Percentiles rank a stretch among this genome's conserved stretches.
phyloP scores from a whole-genome alignment of 1,284 basidiomycete genomes.

The Xanthoconium separans region DNA sequence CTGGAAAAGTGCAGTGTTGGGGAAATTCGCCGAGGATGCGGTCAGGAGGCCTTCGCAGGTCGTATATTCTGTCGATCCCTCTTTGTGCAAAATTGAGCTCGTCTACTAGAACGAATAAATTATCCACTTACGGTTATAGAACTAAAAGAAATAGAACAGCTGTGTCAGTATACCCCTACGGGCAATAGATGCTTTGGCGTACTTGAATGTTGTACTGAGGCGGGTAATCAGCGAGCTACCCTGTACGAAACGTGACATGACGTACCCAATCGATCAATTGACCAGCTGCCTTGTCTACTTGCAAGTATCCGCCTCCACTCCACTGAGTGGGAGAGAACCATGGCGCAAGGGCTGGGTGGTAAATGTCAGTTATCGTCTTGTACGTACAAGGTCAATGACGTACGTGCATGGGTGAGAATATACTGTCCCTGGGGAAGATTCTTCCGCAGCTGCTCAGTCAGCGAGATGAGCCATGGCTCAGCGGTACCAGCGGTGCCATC shows the following conservation, averaged over 20 bases:
- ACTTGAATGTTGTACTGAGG: conserved; percentile 6
- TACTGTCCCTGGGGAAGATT: conserved; percentile 2
- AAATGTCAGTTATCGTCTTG: neutral
- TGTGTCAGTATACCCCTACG: neutral
- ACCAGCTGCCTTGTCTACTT: neutral
- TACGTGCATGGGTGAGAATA: neutral
- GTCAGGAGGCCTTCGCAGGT: neutral
- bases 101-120: no score
- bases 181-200: neutral
- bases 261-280: conserved; percentile 2
- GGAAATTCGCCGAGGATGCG: neutral
- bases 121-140: no score
- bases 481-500: neutral
- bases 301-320: conserved; percentile 1
- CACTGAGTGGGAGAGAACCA: conserved; percentile 3
- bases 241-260: neutral
- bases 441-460: neutral
- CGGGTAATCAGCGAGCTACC: neutral
- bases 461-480: neutral
- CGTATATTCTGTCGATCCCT: conserved; percentile 1
- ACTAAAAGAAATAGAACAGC: no score
- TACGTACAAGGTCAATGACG: neutral
- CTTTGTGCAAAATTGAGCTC: neutral
- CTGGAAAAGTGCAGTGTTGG: neutral
- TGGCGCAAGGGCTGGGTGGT: neutral